Conservation (phyloP, 768 basidiomycete genomes). For the Hydnum rufescens region DNA sequence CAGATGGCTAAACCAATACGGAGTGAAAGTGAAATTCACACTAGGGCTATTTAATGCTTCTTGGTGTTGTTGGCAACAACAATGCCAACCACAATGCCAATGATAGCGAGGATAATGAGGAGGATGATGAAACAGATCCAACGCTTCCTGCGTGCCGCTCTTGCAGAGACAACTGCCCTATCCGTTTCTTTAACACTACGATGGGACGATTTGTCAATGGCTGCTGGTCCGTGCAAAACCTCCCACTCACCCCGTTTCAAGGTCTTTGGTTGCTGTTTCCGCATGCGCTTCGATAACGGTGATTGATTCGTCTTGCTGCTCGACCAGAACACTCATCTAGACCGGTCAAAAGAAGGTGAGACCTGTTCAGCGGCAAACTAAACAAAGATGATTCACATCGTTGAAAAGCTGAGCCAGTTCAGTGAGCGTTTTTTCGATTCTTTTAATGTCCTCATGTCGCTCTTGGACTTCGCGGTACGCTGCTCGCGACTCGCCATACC, state of each 20-base stretch:
- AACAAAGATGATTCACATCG: slow-evolving; percentile 14
- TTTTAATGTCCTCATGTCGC: slow-evolving; percentile 27
- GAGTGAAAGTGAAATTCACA: no score
- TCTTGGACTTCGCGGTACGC: slow-evolving; percentile 29
- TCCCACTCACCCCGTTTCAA: slow-evolving; percentile 21
- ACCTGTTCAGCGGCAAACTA: background rate
- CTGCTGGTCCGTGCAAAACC: background rate
- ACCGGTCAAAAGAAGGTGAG: background rate
- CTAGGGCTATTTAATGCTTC: no score
- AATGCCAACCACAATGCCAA: slow-evolving; percentile 42
- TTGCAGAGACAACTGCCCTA: slow-evolving; percentile 70
- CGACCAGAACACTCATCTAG: slow-evolving; percentile 25
- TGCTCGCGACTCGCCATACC: slow-evolving; percentile 25
- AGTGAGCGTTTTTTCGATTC: slow-evolving; percentile 29
- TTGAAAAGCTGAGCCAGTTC: slow-evolving; percentile 31
- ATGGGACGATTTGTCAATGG: slow-evolving; percentile 1
- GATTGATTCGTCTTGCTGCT: slow-evolving; percentile 29
- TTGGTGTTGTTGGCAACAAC: slow-evolving; percentile 33
- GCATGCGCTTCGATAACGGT: slow-evolving; percentile 24
- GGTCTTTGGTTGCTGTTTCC: slow-evolving; percentile 23
- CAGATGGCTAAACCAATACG: no score
- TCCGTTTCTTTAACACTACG: slow-evolving; percentile 60
- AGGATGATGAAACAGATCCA: slow-evolving; percentile 86
- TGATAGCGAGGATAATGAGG: slow-evolving; percentile 41
- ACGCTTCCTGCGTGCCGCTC: slow-evolving; percentile 80